A percentile compares a stretch with the other conserved stretches of the same genome.
These are phyloP conservation scores for Ustilago shanxiensis DNA, from an alignment of 1,284 basidiomycete genomes.

Conservation along the genomic window DNA sequence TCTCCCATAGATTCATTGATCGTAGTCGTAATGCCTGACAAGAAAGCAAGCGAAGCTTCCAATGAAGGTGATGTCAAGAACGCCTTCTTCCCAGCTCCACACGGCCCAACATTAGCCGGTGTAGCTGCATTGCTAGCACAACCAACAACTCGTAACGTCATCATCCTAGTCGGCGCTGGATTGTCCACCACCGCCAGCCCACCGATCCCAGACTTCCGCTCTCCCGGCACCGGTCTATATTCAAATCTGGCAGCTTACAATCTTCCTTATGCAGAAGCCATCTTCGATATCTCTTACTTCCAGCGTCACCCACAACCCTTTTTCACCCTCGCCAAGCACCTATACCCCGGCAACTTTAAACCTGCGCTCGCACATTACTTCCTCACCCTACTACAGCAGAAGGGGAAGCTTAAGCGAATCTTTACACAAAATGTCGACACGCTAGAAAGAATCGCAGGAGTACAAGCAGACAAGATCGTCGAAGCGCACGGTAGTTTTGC, in stretches of 20 bases:
- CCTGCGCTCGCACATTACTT: conserved; percentile 93
- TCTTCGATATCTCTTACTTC: conserved; percentile 74
- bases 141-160: conserved; percentile 67
- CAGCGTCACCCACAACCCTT: conserved; percentile 70
- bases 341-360: conserved; percentile 87
- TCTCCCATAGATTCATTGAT: too few relatives aligned
- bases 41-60: conserved; percentile 2
- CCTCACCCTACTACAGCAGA: conserved; percentile 80
- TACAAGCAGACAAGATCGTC: conserved; percentile 81
- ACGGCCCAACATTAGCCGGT: conserved; percentile 42
- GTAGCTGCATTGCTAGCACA: conserved; percentile 39
- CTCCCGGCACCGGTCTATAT: conserved; percentile 74
- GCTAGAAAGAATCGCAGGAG: conserved; percentile 85
- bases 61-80: conserved; percentile 4
- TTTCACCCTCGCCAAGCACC: conserved; percentile 76
- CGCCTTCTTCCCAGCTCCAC: conserved; percentile 36
- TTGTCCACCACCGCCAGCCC: conserved; percentile 73
- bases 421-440: conserved; percentile 89
- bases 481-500: conserved; percentile 88
- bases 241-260: conserved; percentile 73
- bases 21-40: conserved; percentile 3
- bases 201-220: conserved; percentile 71
- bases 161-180: conserved; percentile 73
- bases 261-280: conserved; percentile 74
- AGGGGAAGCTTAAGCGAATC: conserved; percentile 78